Conservation (phyloP, 306 rosid genomes). For the Castanea mollissima region DNA sequence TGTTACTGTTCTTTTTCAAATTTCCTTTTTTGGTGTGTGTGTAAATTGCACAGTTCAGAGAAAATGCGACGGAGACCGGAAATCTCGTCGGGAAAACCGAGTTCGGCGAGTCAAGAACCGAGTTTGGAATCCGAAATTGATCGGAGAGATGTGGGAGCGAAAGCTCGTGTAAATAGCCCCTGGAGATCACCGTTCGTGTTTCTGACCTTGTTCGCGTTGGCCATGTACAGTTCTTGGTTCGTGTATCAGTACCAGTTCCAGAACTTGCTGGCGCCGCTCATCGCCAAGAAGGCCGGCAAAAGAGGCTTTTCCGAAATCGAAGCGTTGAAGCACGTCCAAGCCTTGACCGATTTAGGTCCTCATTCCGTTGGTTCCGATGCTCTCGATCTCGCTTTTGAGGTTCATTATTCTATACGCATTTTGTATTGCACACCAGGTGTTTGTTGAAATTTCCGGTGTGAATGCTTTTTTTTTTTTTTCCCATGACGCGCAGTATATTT, state of each 20-base stretch:
- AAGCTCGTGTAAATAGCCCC: constrained; percentile 29
- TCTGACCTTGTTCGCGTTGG: constrained; percentile 53
- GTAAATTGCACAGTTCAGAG: not conserved
- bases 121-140: constrained; percentile 5
- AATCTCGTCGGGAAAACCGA: constrained; percentile 29
- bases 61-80: constrained; percentile 49
- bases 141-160: constrained; percentile 22
- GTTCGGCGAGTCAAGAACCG: constrained; percentile 27
- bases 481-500: constrained; percentile 70
- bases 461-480: not conserved
- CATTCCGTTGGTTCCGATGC: constrained; percentile 85
- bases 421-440: not conserved
- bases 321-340: constrained; percentile 69
- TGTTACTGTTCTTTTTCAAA: too few species aligned
- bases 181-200: constrained; percentile 67
- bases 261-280: constrained; percentile 67
- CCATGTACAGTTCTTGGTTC: constrained; percentile 49
- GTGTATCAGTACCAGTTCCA: constrained; percentile 66
- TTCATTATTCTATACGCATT: constrained; percentile 5
- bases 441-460: constrained; percentile 17
- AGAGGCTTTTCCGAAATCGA: constrained; percentile 87
- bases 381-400: constrained; percentile 66
- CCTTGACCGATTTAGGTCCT: constrained; percentile 83
- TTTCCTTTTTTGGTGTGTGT: too few species aligned
- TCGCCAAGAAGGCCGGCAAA: constrained; percentile 77